Evolutionary conservation across 306 rosid species (phyloP), one percentile per base, ranked within the genome.

Genomic region (Pyrus betulifolia): DNA sequence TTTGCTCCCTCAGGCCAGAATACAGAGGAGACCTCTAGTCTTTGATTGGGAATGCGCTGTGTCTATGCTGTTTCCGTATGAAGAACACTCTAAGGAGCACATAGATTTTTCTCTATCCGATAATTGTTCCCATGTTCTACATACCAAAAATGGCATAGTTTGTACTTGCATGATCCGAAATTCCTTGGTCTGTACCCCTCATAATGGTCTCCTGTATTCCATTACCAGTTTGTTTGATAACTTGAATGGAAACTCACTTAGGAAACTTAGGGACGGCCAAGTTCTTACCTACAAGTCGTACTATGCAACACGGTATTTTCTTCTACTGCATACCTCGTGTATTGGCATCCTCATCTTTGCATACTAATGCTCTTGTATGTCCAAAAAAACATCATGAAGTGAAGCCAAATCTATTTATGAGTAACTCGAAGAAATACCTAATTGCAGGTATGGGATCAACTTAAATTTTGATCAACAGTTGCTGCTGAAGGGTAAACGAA

Each of bases 171-270:
- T 74, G 83, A 80, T 93, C 2, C 33, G 23, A 59, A 84, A 84
- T 74, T 84, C 95, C 14, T 60, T 93, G 86, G 87, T 93, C 11
- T 88, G 25, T 78, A 86, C 93, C 64, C 94, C 95, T 52, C 98
- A 93, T 55, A 91, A 76, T 61, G 87, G 69, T 23, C 25, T 35
- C 31, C 60, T 83, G 23, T 93, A 93, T 84, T 76, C 81, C 79
- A 86, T 85, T 54, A 84, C 85, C 38, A 82, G 61, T 74, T 58
- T 65, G 62, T 52, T 74, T 80, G 67, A 71, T 45, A 76, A 75
- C 6, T 74, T 93, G 81, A 35, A 89, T 69, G 93, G 88, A 31
- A 89, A 85, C 76, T 91, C 98, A 3, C 55, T 7, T 68, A 55
- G 89, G 59, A 33, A 6, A 31, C 71, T 85, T 11, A 76, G 75